These are phyloP conservation scores for Ophiosphaerella narmari DNA, from an alignment of 2,329 filamentous ascomycete species.

Conservation along the genomic window DNA sequence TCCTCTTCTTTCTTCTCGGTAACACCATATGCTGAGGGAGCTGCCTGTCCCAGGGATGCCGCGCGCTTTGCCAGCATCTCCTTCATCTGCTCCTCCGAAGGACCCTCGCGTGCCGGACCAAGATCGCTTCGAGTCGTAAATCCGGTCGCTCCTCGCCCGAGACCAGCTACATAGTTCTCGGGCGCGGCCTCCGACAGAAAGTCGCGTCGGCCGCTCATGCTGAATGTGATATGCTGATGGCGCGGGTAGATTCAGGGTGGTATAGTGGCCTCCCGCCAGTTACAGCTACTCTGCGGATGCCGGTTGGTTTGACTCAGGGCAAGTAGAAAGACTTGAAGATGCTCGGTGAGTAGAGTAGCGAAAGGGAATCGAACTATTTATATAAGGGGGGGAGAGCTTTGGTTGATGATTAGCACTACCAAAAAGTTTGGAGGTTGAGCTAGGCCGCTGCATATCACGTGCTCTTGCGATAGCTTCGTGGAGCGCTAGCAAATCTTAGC, in stretches of 20 bases:
- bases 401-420: no score
- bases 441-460: neutral
- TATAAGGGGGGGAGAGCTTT: no score
- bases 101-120: slow-evolving; percentile 91
- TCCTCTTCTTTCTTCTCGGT: slow-evolving; percentile 71
- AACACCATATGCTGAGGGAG: slow-evolving; percentile 74
- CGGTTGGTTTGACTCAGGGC: no score
- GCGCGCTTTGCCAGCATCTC: slow-evolving; percentile 94
- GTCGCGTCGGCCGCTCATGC: slow-evolving; percentile 73
- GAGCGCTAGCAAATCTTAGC: neutral
- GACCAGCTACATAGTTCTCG: slow-evolving; percentile 79
- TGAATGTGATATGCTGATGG: slow-evolving; percentile 13
- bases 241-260: neutral
- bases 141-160: slow-evolving; percentile 95
- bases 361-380: no score
- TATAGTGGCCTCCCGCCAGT: neutral
- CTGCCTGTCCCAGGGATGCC: slow-evolving; percentile 74
- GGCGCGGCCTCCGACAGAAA: slow-evolving; percentile 80
- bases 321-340: no score
- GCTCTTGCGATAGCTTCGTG: neutral
- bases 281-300: no score
- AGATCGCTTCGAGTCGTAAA: slow-evolving; percentile 98
- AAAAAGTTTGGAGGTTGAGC: no score
- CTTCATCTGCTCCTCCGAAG: slow-evolving; percentile 97
- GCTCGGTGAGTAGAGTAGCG: no score